Evolutionary conservation across 768 basidiomycete genomes (phyloP).

Genomic region (Tulasnella sp.): DNA sequence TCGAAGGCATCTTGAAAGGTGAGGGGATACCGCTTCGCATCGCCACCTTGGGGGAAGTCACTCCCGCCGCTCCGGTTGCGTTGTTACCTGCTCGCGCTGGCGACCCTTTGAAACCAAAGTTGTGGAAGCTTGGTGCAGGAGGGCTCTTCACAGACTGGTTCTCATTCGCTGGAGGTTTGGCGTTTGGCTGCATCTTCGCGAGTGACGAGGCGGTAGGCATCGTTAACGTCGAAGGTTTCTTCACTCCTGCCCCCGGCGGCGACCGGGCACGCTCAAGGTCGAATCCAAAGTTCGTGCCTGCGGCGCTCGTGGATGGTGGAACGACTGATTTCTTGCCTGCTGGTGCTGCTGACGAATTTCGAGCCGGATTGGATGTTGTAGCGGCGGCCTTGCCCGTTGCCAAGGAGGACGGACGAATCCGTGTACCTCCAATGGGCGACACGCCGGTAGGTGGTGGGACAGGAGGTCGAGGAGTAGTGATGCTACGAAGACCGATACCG

Average conservation of each 20-base stretch:
- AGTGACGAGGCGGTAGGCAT: slow-evolving; percentile 36
- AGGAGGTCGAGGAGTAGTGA: not conserved
- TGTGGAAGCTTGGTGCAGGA: slow-evolving; percentile 5
- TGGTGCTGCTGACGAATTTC: not conserved
- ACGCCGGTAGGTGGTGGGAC: not conserved
- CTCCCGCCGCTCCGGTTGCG: not conserved
- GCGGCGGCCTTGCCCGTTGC: not conserved
- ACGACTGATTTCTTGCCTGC: not conserved
- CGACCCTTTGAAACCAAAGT: not conserved
- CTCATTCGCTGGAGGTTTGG: not conserved
- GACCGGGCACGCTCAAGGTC: not conserved
- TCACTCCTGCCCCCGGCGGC: not conserved
- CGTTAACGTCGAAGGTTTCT: slow-evolving; percentile 33
- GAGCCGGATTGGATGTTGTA: not conserved
- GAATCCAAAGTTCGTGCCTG: slow-evolving; percentile 11
- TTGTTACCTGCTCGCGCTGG: not conserved
- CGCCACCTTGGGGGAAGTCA: not conserved
- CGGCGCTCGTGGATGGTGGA: not conserved
- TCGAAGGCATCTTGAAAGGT: slow-evolving; percentile 10
- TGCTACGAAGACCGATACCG: not conserved
- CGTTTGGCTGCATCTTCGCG: slow-evolving; percentile 27
- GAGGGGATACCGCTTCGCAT: not conserved
- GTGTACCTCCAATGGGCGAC: not conserved
- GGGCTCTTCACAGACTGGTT: not conserved
- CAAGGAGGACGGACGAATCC: not conserved